phyloP scores from a whole-genome alignment of 495 filamentous ascomycete genomes.

The Penicillium cataractarum region DNA sequence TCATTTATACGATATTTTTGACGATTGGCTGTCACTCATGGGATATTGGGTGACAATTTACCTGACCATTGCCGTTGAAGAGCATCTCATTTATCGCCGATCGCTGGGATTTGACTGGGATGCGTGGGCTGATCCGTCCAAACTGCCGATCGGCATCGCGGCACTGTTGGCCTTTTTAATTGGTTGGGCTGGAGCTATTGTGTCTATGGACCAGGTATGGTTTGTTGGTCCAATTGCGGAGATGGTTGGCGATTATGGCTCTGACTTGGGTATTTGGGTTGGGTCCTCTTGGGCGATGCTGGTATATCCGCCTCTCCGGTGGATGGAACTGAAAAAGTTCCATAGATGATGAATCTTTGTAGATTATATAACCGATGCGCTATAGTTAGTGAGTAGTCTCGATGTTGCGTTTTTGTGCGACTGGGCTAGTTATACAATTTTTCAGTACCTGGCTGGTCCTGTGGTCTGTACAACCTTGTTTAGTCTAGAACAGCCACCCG shows the following conservation, averaged over 20 bases:
- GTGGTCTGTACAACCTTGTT: background rate
- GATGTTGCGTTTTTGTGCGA: background rate
- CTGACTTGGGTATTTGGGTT: constrained; percentile 51
- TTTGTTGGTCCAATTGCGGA: constrained; percentile 61
- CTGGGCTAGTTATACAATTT: background rate
- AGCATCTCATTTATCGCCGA: constrained; percentile 55
- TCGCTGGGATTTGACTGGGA: constrained; percentile 57
- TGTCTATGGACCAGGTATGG: constrained; percentile 65
- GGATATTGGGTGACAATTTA: constrained; percentile 62
- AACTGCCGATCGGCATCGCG: constrained; percentile 60
- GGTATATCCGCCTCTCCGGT: constrained; percentile 51
- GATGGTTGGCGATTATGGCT: constrained; percentile 32
- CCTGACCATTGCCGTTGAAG: constrained; percentile 55
- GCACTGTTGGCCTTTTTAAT: constrained; percentile 59
- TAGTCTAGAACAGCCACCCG: background rate
- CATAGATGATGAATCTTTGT: constrained; percentile 9
- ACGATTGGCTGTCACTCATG: constrained; percentile 63
- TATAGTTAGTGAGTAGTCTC: background rate
- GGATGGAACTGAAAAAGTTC: constrained; percentile 48
- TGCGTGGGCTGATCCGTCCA: constrained; percentile 53
- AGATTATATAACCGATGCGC: background rate
- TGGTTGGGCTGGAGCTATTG: constrained; percentile 64
- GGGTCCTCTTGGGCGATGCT: constrained; percentile 48
- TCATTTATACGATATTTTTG: constrained; percentile 57
- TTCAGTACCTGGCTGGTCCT: background rate